Evolutionary conservation across 768 basidiomycete genomes (phyloP).

Genomic region (Boletus vermiculosoides): DNA sequence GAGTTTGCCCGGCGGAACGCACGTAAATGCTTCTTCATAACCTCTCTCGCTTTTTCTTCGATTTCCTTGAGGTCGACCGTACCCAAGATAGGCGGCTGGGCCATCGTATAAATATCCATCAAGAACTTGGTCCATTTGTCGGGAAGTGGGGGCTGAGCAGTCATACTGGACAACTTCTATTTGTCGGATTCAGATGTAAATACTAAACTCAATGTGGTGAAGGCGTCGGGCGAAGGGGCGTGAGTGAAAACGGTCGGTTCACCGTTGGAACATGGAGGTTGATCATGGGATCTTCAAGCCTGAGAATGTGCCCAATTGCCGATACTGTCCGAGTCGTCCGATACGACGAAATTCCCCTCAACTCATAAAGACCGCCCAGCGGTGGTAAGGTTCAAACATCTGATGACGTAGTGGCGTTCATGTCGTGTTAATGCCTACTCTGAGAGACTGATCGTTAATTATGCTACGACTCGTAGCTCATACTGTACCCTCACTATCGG

Average conservation of each 20-base stretch:
- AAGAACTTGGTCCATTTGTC: conserved; percentile 31
- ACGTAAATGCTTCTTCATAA: conserved; percentile 57
- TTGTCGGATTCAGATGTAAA: not conserved
- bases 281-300: not conserved
- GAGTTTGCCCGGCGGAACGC: conserved; percentile 16
- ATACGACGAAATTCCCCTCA: not conserved
- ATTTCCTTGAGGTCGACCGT: conserved; percentile 63
- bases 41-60: conserved; percentile 64
- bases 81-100: conserved; percentile 39
- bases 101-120: conserved; percentile 18
- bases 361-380: no score
- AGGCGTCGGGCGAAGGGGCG: not conserved
- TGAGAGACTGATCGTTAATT: no score
- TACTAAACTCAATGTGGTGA: not conserved
- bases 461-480: no score
- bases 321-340: not conserved
- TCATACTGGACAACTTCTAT: conserved; percentile 13
- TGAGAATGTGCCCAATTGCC: not conserved
- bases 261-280: not conserved
- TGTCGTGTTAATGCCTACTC: no score
- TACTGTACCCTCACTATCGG: no score
- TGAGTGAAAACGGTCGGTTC: not conserved
- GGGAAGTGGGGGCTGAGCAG: conserved; percentile 12
- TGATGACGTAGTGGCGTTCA: no score
- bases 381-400: no score